Evolutionary conservation across 2,329 filamentous ascomycete species (phyloP).

Genomic region (Penicillium sp.): DNA sequence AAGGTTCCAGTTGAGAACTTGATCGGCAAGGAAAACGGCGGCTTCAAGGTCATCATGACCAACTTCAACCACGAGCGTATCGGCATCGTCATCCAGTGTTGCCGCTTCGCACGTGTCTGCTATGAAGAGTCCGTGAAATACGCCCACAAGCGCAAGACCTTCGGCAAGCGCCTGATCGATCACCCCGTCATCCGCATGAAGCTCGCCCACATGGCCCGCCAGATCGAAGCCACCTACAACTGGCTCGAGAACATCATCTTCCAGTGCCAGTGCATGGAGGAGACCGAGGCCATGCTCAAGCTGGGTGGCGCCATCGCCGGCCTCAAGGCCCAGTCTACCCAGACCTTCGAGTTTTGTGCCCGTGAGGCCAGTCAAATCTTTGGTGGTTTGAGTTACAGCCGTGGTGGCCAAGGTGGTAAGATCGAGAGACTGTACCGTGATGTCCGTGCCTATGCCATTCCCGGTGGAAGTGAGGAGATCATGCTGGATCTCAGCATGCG

Average conservation of each 20-base stretch:
- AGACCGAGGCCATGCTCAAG: conserved; percentile 92
- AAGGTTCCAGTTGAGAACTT: conserved; percentile 99
- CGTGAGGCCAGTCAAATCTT: conserved; percentile 97
- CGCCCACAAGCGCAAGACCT: conserved; percentile 93
- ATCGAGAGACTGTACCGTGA: conserved; percentile 92
- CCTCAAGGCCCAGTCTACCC: conserved; percentile 88
- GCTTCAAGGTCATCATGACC: conserved; percentile 98
- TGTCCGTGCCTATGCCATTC: conserved; percentile 92
- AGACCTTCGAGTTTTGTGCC: conserved; percentile 96
- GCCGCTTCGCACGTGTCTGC: conserved; percentile 93
- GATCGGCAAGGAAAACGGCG: conserved; percentile 95
- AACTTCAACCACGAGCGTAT: conserved; percentile 99
- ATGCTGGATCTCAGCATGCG: conserved; percentile 96
- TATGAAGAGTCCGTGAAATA: conserved; percentile 96
- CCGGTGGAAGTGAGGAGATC: conserved; percentile 94
- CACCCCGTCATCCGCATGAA: conserved; percentile 97
- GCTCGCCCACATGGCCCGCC: conserved; percentile 94
- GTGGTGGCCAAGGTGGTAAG: conserved; percentile 92
- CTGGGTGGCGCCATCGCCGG: conserved; percentile 90
- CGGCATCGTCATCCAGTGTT: conserved; percentile 94
- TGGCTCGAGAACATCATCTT: conserved; percentile 95
- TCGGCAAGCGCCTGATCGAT: conserved; percentile 92
- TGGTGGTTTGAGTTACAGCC: conserved; percentile 83
- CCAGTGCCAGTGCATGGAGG: conserved; percentile 88
- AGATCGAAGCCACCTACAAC: conserved; percentile 94